Percentiles rank a stretch among this genome's conserved stretches.
Evolutionary conservation across 2,329 filamentous ascomycete species (phyloP).

Genomic region (Mollisia scopiformis): DNA sequence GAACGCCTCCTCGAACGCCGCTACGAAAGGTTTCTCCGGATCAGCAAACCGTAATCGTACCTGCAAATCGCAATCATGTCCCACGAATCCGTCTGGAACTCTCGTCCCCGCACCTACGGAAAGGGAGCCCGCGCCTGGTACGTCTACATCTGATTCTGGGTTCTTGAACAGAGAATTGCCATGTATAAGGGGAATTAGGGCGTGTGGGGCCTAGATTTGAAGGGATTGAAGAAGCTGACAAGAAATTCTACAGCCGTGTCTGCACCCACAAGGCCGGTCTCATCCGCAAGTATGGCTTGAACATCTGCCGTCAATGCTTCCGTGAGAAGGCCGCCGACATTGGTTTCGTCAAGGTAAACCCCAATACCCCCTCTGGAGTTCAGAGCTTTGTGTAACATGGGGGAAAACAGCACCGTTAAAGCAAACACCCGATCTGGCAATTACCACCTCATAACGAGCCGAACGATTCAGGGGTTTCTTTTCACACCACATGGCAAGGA

Average conservation of each 20-base stretch:
- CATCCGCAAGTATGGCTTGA: slow-evolving; percentile 99
- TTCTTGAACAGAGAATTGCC: not conserved
- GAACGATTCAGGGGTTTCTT: not conserved
- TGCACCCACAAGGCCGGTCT: slow-evolving; percentile 98
- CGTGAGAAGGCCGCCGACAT: slow-evolving; percentile 74
- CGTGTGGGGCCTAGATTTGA: not conserved
- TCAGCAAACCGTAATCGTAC: too few species aligned
- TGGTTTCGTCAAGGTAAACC: slow-evolving; percentile 70
- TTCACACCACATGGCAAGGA: not conserved
- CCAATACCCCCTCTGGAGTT: not conserved
- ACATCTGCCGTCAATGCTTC: slow-evolving; percentile 83
- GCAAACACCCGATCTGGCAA: not conserved
- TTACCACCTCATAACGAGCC: not conserved
- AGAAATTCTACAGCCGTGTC: slow-evolving; percentile 61
- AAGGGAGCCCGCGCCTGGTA: slow-evolving; percentile 96
- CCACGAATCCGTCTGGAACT: slow-evolving; percentile 99
- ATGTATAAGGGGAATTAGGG: not conserved
- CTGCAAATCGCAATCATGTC: slow-evolving; percentile 55
- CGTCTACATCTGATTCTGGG: slow-evolving; percentile 42
- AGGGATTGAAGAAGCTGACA: slow-evolving; percentile 16
- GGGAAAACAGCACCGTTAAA: not conserved
- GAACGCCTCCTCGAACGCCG: not conserved
- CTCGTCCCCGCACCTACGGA: slow-evolving; percentile 94
- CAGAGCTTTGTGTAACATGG: not conserved
- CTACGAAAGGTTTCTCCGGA: too few species aligned